A percentile compares a stretch with the other conserved stretches of the same genome.
These are phyloP conservation scores for Actinomortierella ambigua DNA, from an alignment of 371 early-diverging fungal genomes.

Conservation along the genomic window DNA sequence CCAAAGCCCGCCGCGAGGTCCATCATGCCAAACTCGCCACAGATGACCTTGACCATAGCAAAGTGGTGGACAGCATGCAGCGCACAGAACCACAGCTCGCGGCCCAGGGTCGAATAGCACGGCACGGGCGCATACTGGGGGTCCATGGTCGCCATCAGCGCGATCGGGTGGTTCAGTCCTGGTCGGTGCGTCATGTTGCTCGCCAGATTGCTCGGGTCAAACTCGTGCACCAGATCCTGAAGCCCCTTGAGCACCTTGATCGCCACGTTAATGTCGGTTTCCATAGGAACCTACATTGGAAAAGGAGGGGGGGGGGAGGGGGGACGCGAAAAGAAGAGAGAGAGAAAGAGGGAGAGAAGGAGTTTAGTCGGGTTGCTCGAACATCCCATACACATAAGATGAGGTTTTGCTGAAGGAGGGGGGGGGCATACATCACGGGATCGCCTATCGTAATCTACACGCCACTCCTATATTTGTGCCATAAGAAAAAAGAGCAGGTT, in stretches of 20 bases:
- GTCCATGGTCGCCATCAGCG: constrained; percentile 49
- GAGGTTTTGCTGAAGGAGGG: too few relatives aligned
- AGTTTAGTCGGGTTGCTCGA: neutral
- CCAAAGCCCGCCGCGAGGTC: constrained; percentile 52
- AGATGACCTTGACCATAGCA: constrained; percentile 59
- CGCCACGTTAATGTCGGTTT: constrained; percentile 48
- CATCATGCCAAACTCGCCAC: constrained; percentile 54
- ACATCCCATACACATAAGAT: neutral
- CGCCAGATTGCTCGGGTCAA: neutral
- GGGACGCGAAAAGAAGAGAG: neutral
- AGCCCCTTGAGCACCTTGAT: constrained; percentile 32
- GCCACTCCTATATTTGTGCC: constrained; percentile 25
- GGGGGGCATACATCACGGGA: constrained; percentile 55
- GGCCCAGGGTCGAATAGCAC: constrained; percentile 53
- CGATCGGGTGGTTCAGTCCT: constrained; percentile 30
- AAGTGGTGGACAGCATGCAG: constrained; percentile 63
- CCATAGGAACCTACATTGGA: constrained; percentile 46
- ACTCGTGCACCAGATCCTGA: constrained; percentile 16
- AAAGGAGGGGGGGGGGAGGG: neutral
- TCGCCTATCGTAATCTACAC: constrained; percentile 54
- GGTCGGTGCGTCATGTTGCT: constrained; percentile 1
- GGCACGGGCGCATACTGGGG: constrained; percentile 30
- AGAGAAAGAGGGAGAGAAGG: neutral
- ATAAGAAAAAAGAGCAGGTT: constrained; percentile 2
- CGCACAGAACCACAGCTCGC: constrained; percentile 74